These are phyloP conservation scores for Colletotrichum noveboracense DNA, from an alignment of 2,329 filamentous ascomycete species.

Conservation along the genomic window DNA sequence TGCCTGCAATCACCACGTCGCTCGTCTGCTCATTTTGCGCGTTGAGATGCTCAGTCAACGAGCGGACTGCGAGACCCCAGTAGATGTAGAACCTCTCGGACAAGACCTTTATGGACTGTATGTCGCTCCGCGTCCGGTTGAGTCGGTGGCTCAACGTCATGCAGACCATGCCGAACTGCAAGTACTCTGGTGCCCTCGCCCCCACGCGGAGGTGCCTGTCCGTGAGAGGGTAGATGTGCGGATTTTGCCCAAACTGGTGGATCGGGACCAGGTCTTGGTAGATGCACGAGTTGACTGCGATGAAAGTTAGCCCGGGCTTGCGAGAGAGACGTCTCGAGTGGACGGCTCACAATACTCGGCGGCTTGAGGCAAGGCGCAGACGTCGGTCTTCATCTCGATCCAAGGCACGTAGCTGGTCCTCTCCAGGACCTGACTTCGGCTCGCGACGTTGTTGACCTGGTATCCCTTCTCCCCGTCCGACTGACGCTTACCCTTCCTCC, in stretches of 20 bases:
- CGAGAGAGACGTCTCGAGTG: rapidly evolving
- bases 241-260: constrained; percentile 25
- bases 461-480: background rate
- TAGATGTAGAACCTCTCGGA: constrained; percentile 32
- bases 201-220: background rate
- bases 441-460: background rate
- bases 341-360: background rate
- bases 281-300: background rate
- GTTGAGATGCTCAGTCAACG: constrained; percentile 31
- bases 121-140: constrained; percentile 27
- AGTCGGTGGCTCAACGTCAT: constrained; percentile 37
- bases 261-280: background rate
- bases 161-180: constrained; percentile 29
- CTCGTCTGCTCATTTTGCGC: constrained; percentile 22
- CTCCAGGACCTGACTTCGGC: background rate
- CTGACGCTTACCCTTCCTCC: background rate
- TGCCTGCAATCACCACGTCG: constrained; percentile 35
- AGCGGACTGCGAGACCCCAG: constrained; percentile 33
- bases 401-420: background rate
- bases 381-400: background rate
- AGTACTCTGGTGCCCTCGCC: background rate
- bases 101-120: constrained; percentile 20
- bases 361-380: background rate
- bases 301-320: background rate
- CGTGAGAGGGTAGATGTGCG: constrained; percentile 30